phyloP scores from a whole-genome alignment of 1,139 yeast species.

The Diutina pseudorugosa region DNA sequence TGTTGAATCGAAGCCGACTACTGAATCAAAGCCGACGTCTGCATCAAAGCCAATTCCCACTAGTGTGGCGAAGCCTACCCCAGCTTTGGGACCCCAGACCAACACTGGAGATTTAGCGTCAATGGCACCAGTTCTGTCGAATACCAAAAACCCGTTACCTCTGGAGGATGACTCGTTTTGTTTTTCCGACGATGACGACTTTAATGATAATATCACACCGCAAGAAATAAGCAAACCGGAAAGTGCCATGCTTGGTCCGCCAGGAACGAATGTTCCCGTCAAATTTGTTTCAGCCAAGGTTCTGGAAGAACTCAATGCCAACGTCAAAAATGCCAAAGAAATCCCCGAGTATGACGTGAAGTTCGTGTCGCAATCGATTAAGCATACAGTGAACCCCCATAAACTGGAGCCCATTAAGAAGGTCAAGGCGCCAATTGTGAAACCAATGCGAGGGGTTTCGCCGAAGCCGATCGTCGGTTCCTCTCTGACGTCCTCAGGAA shows the following conservation, averaged over 20 bases:
- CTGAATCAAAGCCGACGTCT: no score
- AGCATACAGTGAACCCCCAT: background rate
- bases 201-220: background rate
- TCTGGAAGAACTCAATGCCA: background rate
- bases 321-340: background rate
- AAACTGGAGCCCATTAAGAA: background rate
- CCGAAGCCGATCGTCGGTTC: background rate
- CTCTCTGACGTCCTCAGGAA: background rate
- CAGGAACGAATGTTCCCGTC: background rate
- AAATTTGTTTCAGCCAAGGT: conserved; percentile 1
- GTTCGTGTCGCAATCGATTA: conserved; percentile 2
- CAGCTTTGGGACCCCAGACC: background rate
- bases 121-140: background rate
- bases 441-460: background rate
- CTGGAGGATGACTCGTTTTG: conserved; percentile 2
- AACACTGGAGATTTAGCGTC: background rate
- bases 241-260: background rate
- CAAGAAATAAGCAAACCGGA: background rate
- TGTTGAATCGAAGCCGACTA: background rate
- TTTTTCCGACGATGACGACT: conserved; percentile 1
- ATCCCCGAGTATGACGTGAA: background rate
- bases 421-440: background rate
- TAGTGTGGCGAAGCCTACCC: background rate
- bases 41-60: background rate
- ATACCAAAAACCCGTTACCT: background rate